Evolutionary conservation across 2,329 filamentous ascomycete species (phyloP), one percentile per base, ranked within the genome.

Genomic region (Penicillium sclerotigenum): DNA sequence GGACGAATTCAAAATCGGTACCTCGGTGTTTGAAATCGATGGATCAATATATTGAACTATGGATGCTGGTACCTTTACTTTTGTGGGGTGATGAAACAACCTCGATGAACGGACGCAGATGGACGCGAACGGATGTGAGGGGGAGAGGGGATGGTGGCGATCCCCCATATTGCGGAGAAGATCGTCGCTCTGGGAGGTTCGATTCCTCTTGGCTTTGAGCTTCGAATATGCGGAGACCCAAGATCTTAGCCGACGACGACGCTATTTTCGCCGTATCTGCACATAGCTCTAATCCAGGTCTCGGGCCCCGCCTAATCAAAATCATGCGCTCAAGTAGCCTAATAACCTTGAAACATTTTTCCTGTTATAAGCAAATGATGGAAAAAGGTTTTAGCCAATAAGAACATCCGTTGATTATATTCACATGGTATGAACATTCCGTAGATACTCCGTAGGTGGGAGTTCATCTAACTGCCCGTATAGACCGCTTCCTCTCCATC

Each of bases 81-180:
- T 37, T 28, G 20, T n/a, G 24, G 41, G 36, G 34, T 28, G 14
- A 10, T 28, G n/a, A 37, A 53, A 47, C 24, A n/a, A n/a, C 0
- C 14, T 18, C 38, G 11, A 18, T 20, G 5, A 28, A 36, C 24
- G 18, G 18, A 7, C 5, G 5, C 10, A 20, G 9, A 40, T 20
- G 37, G 36, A 34, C 20, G 13, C 14, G n/a, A n/a, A n/a, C n/a
- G n/a, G n/a, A n/a, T 33, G 6, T 41, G 38, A 49, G 47, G 24
- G 24, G 14, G 9, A 28, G 40, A n/a, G 40, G 38, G 37, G 18
- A n/a, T n/a, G 18, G 14, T 28, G 52, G n/a, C 38, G 52, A 54
- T 54, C 52, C 46, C 31, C 47, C 22, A 26, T 29, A 48, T 34
- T 51, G 52, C 52, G 38, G 52, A 33, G 52, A 43, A 31, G 46